Evolutionary conservation across 2,329 filamentous ascomycete genomes (phyloP).

Genomic region (Diaporthe aspalathi): DNA sequence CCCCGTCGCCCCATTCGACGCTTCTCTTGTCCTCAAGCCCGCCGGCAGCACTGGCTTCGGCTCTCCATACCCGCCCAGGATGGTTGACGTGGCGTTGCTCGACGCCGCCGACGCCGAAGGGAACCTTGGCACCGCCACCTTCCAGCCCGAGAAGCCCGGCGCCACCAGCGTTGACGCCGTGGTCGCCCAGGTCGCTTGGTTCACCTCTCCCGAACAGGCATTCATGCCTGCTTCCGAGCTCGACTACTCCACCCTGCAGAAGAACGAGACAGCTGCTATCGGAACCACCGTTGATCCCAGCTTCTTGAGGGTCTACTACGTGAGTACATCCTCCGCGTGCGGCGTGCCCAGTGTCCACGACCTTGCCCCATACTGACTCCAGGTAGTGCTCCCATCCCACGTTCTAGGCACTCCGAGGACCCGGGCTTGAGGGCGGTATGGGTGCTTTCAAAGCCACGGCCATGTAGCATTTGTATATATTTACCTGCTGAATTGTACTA

Average conservation of each 20-base stretch:
- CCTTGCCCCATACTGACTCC: background rate
- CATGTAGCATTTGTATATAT: background rate
- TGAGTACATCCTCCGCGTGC: background rate
- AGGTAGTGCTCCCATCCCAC: constrained; percentile 8
- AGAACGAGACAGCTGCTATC: constrained; percentile 14
- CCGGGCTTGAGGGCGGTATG: background rate
- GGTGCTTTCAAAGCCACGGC: background rate
- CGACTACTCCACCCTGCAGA: constrained; percentile 17
- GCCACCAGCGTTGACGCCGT: constrained; percentile 12
- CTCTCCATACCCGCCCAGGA: constrained; percentile 24
- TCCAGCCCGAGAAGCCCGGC: constrained; percentile 22
- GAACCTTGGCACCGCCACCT: constrained; percentile 28
- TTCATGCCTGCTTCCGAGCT: constrained; percentile 28
- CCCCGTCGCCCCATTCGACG: constrained; percentile 19
- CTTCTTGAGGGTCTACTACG: constrained; percentile 35
- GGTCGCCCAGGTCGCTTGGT: constrained; percentile 32
- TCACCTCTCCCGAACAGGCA: constrained; percentile 18
- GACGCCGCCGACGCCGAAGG: constrained; percentile 25
- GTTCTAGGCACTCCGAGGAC: background rate
- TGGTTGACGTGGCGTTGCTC: constrained; percentile 22
- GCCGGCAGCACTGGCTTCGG: constrained; percentile 29
- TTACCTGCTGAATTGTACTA: background rate
- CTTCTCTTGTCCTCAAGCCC: constrained; percentile 31
- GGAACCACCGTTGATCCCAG: constrained; percentile 28
- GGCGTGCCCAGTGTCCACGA: too few relatives aligned